A percentile compares a stretch with the other conserved stretches of the same genome.
Evolutionary conservation across 2,329 filamentous ascomycete genomes (phyloP).

Genomic region (Talaromyces sp.): DNA sequence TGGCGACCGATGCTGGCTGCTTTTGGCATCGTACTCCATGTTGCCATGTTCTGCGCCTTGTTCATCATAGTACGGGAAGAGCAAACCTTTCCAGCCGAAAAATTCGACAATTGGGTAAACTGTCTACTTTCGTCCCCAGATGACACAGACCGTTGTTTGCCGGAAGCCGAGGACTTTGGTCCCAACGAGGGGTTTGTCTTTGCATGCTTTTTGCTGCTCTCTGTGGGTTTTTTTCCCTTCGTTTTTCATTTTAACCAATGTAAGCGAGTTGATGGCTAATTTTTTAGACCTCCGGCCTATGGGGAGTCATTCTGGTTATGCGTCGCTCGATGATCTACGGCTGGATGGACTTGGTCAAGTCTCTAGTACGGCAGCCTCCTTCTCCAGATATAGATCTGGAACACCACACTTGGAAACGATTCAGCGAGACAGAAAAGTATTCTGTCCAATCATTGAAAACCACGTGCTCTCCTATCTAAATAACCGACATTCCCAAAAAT

Average conservation of each 20-base stretch:
- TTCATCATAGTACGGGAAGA: neutral
- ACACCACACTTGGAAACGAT: neutral
- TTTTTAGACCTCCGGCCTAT: neutral
- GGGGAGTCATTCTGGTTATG: neutral
- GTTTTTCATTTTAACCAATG: neutral
- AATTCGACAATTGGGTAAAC: neutral
- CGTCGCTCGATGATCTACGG: neutral
- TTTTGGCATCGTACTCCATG: neutral
- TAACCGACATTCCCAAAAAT: neutral
- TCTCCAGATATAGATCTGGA: neutral
- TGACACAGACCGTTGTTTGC: neutral
- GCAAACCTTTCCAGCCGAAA: neutral
- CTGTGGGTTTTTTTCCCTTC: neutral
- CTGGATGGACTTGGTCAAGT: neutral
- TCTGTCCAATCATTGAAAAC: neutral
- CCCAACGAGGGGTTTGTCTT: neutral
- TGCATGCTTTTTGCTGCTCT: neutral
- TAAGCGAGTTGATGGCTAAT: neutral
- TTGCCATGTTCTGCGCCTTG: neutral
- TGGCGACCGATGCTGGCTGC: neutral
- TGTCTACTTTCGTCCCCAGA: neutral
- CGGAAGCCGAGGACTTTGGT: neutral
- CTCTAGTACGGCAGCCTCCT: neutral
- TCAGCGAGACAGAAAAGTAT: neutral
- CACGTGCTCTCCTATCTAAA: neutral